Conservation (phyloP, 495 filamentous ascomycete genomes). For the Mytilinidion resinicola region DNA sequence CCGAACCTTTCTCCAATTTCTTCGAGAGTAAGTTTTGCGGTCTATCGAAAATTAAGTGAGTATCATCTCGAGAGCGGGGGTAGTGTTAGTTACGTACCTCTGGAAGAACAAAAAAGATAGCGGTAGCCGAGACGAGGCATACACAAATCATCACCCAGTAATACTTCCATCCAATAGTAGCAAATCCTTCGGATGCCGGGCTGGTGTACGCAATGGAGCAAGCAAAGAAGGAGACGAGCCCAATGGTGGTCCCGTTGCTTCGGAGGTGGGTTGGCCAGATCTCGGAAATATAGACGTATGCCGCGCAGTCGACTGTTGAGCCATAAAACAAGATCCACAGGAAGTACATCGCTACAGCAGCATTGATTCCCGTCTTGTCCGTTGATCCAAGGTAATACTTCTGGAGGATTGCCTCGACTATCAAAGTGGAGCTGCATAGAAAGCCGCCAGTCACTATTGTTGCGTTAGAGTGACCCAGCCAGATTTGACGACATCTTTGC, state of each 20-base stretch:
- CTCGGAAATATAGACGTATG: background rate
- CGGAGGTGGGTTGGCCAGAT: background rate
- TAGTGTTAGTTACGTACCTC: background rate
- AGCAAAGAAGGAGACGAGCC: background rate
- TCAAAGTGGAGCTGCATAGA: background rate
- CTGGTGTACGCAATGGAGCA: background rate
- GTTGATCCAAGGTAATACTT: background rate
- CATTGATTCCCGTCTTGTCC: background rate
- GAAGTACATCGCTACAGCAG: background rate
- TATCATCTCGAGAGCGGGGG: background rate
- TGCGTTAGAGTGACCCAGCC: background rate
- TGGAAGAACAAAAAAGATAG: background rate
- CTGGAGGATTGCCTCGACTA: background rate
- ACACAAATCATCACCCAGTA: constrained; percentile 3
- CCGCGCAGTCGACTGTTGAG: background rate
- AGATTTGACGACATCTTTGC: background rate
- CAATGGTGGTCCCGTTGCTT: background rate
- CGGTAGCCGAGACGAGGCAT: background rate
- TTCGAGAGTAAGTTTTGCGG: background rate
- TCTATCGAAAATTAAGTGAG: background rate
- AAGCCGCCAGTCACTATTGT: background rate
- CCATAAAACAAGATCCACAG: background rate
- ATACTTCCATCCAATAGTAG: background rate
- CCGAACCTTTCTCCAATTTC: background rate
- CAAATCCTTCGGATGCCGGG: background rate